phyloP scores from a whole-genome alignment of 495 filamentous ascomycete genomes.

The Aspergillus indologenus region DNA sequence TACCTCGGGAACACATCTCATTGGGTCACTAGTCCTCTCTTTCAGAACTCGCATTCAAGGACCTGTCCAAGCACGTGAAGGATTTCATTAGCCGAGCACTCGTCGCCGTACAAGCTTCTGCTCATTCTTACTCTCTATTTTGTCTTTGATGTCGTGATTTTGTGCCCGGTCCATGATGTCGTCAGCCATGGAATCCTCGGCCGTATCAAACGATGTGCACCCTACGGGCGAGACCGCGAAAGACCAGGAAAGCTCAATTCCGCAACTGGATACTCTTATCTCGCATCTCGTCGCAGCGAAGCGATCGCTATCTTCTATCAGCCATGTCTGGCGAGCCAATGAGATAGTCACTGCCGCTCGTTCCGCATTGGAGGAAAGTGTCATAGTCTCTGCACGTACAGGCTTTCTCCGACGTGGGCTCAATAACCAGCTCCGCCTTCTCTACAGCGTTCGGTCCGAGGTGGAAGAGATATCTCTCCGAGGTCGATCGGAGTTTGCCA shows the following conservation, averaged over 20 bases:
- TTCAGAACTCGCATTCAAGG: not conserved
- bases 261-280: slow-evolving; percentile 68
- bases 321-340: slow-evolving; percentile 80
- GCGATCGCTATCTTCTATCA: slow-evolving; percentile 82
- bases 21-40: not conserved
- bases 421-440: slow-evolving; percentile 64
- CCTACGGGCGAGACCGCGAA: slow-evolving; percentile 13
- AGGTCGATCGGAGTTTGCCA: slow-evolving; percentile 56
- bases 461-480: slow-evolving; percentile 52
- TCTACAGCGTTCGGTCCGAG: slow-evolving; percentile 64
- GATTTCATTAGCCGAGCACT: not conserved
- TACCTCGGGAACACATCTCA: not conserved
- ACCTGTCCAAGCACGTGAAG: not conserved
- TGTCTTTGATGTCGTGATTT: not conserved
- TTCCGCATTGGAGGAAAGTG: slow-evolving; percentile 72
- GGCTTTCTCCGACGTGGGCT: slow-evolving; percentile 72
- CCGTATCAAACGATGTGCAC: slow-evolving; percentile 18
- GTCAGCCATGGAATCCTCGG: slow-evolving; percentile 32
- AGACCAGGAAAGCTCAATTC: slow-evolving; percentile 24
- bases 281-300: slow-evolving; percentile 84
- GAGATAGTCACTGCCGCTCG: slow-evolving; percentile 78
- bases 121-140: not conserved
- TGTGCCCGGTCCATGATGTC: slow-evolving; percentile 23
- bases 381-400: slow-evolving; percentile 73
- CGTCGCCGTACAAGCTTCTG: not conserved